A percentile compares a stretch with the other conserved stretches of the same genome.
phyloP scores from a whole-genome alignment of 2,329 filamentous ascomycete species.

The Pseudogymnoascus destructans region DNA sequence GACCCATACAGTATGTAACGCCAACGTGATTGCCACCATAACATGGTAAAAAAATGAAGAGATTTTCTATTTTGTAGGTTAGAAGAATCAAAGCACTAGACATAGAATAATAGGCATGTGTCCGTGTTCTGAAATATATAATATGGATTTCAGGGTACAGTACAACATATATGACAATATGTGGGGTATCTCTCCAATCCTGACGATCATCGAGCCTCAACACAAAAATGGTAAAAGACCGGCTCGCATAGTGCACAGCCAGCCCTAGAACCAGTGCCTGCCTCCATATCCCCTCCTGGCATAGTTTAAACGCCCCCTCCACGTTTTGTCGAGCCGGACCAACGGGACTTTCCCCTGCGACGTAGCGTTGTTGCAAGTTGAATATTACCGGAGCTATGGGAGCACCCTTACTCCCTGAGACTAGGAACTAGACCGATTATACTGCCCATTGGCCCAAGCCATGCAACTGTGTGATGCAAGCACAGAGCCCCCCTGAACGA shows the following conservation, averaged over 20 bases:
- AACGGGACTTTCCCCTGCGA: constrained; percentile 2
- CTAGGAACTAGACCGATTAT: neutral
- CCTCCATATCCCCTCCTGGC: neutral
- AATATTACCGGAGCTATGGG: constrained; percentile 3
- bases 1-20: constrained; percentile 1
- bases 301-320: neutral
- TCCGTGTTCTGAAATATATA: constrained; percentile 3
- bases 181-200: constrained; percentile 4
- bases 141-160: neutral
- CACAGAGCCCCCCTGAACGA: neutral
- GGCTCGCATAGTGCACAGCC: neutral
- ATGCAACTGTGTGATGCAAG: neutral
- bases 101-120: neutral
- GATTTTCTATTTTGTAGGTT: neutral
- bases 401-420: neutral
- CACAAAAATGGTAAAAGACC: constrained; percentile 3
- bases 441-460: neutral
- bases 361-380: neutral
- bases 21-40: neutral
- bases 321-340: neutral
- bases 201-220: neutral
- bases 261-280: neutral
- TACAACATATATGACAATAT: constrained; percentile 5
- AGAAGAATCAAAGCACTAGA: neutral
- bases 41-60: neutral